phyloP scores from a whole-genome alignment of 371 early-diverging fungal species.

The Mortierella sp. region DNA sequence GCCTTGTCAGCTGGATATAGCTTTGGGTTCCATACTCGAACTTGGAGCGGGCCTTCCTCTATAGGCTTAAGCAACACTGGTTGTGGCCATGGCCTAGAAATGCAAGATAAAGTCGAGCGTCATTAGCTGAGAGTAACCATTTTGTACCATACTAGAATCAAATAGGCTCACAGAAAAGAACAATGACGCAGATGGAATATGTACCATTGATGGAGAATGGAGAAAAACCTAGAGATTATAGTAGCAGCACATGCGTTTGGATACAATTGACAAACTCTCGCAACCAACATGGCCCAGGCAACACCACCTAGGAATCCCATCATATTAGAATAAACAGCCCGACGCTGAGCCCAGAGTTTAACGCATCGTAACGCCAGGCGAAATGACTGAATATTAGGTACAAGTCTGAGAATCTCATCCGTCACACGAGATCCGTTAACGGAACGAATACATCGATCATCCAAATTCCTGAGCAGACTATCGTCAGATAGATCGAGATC shows the following conservation, averaged over 20 bases:
- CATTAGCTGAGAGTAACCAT: background rate
- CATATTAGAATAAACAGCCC: conserved; percentile 96
- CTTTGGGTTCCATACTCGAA: conserved; percentile 99
- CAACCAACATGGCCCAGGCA: conserved; percentile 99
- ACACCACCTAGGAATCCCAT: conserved; percentile 99
- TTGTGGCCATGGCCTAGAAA: conserved; percentile 90
- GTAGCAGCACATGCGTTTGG: conserved; percentile 94
- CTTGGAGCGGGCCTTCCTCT: conserved; percentile 92
- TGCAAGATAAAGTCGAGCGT: background rate
- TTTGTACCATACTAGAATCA: background rate
- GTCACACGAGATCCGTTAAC: conserved; percentile 99
- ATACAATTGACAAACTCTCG: conserved; percentile 97
- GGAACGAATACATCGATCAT: conserved; percentile 94
- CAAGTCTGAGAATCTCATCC: conserved; percentile 96
- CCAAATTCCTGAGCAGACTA: conserved; percentile 90
- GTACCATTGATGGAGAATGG: conserved; percentile 91
- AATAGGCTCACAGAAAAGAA: no score
- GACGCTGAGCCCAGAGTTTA: conserved; percentile 99
- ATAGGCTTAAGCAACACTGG: conserved; percentile 96
- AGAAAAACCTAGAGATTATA: conserved; percentile 94
- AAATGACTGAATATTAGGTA: conserved; percentile 94
- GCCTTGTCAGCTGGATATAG: conserved; percentile 89
- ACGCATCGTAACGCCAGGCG: conserved; percentile 95
- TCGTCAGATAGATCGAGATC: conserved; percentile 92
- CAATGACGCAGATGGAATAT: background rate